Conservation (phyloP, 768 basidiomycete genomes). For the Auriscalpium vulgare region DNA sequence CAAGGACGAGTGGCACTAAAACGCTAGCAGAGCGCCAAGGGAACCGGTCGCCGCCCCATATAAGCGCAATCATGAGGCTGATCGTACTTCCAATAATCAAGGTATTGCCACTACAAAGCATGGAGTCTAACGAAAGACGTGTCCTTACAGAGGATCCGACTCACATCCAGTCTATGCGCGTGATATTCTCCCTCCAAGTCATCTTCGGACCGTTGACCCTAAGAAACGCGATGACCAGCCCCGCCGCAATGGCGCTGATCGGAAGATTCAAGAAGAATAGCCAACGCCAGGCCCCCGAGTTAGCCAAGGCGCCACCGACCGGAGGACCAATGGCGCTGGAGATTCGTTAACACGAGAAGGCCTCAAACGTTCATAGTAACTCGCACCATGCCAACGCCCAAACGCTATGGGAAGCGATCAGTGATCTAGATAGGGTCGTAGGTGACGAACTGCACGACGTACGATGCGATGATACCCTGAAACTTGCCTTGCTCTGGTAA, state of each 20-base stretch:
- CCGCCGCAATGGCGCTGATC: neutral
- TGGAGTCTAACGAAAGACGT: neutral
- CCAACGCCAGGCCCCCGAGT: neutral
- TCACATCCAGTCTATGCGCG: neutral
- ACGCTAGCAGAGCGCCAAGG: constrained; percentile 21
- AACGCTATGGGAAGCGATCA: neutral
- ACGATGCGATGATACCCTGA: constrained; percentile 18
- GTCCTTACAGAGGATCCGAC: too few species aligned
- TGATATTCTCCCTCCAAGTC: neutral
- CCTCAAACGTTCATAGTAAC: neutral
- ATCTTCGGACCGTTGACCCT: neutral
- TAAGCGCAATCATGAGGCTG: constrained; percentile 18
- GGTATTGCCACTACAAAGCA: constrained; percentile 15
- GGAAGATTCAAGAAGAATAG: neutral
- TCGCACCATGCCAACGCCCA: neutral
- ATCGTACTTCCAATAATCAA: constrained; percentile 17
- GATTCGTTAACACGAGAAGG: neutral
- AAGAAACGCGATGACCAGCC: neutral
- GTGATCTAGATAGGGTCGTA: neutral
- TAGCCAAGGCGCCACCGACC: neutral
- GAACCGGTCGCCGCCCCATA: constrained; percentile 22
- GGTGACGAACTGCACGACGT: neutral
- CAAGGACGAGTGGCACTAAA: constrained; percentile 25
- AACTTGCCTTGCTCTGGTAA: constrained; percentile 28
- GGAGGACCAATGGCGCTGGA: neutral